A percentile compares a stretch with the other conserved stretches of the same genome.
These are phyloP conservation scores for Gypsophila paniculata DNA, from an alignment of 179 eudicot genomes.

Conservation along the genomic window DNA sequence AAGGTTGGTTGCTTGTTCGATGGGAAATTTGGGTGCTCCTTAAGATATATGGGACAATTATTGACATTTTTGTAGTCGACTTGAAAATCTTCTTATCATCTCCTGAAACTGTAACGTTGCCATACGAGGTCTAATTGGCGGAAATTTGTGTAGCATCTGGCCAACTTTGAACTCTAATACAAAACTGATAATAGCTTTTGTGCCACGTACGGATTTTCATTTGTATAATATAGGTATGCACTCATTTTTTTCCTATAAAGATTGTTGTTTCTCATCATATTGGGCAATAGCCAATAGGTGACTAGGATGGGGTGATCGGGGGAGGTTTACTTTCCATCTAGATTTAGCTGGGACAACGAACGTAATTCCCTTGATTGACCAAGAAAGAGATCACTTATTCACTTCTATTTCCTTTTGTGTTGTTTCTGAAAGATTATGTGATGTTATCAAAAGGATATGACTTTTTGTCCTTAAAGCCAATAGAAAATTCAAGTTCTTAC, in stretches of 20 bases:
- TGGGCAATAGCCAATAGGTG: neutral
- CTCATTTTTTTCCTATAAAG: neutral
- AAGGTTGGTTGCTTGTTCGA: neutral
- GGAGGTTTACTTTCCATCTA: too few relatives aligned
- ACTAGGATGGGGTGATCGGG: neutral
- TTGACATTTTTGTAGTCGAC: neutral
- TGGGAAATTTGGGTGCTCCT: neutral
- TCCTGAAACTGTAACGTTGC: neutral
- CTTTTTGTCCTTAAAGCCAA: too few relatives aligned
- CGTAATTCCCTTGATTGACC: too few relatives aligned
- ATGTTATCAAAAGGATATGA: too few relatives aligned
- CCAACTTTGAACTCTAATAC: neutral
- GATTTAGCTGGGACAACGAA: too few relatives aligned
- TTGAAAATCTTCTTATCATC: neutral
- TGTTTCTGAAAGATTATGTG: too few relatives aligned
- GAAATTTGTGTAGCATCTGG: too few relatives aligned
- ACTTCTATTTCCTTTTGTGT: too few relatives aligned
- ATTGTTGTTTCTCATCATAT: neutral
- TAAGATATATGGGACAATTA: neutral
- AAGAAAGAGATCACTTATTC: too few relatives aligned
- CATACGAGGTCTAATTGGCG: neutral
- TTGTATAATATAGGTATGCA: neutral
- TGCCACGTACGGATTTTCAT: neutral
- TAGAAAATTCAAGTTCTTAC: too few relatives aligned
- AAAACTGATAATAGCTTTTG: neutral